Base-by-base conservation (phyloP, 2,329 filamentous ascomycete genomes). In the Botrytis porri region DNA sequence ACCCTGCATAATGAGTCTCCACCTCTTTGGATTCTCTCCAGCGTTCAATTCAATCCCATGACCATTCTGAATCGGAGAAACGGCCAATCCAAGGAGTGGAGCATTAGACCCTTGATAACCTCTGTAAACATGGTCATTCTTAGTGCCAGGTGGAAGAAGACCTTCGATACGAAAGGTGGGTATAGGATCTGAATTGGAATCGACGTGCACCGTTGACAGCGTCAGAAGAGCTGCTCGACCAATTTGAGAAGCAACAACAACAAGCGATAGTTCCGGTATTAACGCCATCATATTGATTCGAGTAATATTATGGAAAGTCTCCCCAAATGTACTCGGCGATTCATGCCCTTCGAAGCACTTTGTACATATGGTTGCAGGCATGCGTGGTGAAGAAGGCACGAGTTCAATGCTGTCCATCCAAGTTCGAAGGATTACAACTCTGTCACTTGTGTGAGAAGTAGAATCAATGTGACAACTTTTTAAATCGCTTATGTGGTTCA, bases 1-100 rank as follows among this genome's bases (percentile, higher is more conserved):
- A 80, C 91, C 95, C 80, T 93, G 89, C 81, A 95, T 82, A 80
- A 95, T 87, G 73, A 95, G 76, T 73, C 91, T 84, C 85, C 90
- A 94, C 73, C 88, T 84, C 75, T 84, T 84, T 74, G 83, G 76
- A 75, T n/a, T 73, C 74, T 48, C 78, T 70, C 39, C 76, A 73
- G 59, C 71, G 20, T 61, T 69, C 51, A 72, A 65, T 65, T 77
- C 81, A 37, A 72, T 69, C 61, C 77, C 81, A 0, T 84, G 79
- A 25, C 29, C 39, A 43, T 83, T 85, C 69, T 89, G 90, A 10
- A 93, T 82, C 0, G 90, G 92, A 3, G 88, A 88, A 3, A 91
- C 85, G 0, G 92, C 91, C 72, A 95, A 84, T 0, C 93, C 93
- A 64, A 91, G 83, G 69, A 95, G 81, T 16, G 87, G 85, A 51